These are phyloP conservation scores for Entrophospora sp. DNA, from an alignment of 192 early-diverging fungal genomes.

Conservation along the genomic window DNA sequence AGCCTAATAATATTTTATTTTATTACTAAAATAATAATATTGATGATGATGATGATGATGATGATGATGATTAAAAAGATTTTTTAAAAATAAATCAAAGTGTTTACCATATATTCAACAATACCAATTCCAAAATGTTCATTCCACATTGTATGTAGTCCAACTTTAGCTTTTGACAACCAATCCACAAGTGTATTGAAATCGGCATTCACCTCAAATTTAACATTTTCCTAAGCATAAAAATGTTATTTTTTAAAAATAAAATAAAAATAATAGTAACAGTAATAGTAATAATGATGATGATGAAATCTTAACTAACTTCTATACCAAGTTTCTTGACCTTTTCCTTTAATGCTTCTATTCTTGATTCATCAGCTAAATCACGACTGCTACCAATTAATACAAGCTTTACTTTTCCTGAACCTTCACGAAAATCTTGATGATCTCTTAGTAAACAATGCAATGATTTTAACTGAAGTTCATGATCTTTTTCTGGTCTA, in stretches of 20 bases:
- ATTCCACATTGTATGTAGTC: conserved; percentile 94
- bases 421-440: conserved; percentile 41
- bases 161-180: conserved; percentile 58
- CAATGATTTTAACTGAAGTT: conserved; percentile 71
- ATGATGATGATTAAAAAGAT: no score
- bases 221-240: conserved; percentile 52
- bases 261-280: neutral
- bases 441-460: conserved; percentile 48
- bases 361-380: conserved; percentile 61
- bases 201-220: conserved; percentile 74
- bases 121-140: conserved; percentile 99
- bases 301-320: conserved; percentile 25
- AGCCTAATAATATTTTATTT: conserved; percentile 42
- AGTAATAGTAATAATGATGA: neutral
- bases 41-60: neutral
- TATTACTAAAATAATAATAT: neutral
- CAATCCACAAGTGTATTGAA: conserved; percentile 58
- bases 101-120: conserved; percentile 91
- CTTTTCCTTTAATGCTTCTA: conserved; percentile 45
- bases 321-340: conserved; percentile 43
- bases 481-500: conserved; percentile 94
- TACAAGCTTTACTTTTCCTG: conserved; percentile 45
- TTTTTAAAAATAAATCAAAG: neutral
- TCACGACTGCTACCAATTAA: conserved; percentile 85
- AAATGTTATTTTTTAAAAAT: neutral